Evolutionary conservation across 805 yeast genomes (phyloP).

Genomic region (Cyberlindnera xylosilytica): DNA sequence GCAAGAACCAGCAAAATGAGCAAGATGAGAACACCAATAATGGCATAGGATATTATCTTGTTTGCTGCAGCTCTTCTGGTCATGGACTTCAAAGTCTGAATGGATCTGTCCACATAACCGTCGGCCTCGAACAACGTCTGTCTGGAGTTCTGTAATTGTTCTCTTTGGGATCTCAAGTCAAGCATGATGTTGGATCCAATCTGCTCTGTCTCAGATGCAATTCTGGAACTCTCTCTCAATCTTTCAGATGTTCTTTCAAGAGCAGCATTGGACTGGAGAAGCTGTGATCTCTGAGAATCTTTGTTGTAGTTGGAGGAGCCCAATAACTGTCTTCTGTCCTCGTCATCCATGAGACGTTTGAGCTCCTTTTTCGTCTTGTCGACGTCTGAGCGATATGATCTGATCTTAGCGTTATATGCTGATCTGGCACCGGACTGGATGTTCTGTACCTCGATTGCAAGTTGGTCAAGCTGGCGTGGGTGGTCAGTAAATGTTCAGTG

Average conservation of each 20-base stretch:
- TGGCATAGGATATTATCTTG: conserved; percentile 84
- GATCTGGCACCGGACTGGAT: conserved; percentile 74
- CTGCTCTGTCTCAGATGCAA: conserved; percentile 88
- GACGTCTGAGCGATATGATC: conserved; percentile 64
- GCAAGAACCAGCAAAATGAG: conserved; percentile 80
- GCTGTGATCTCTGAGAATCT: conserved; percentile 74
- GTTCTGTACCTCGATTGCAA: conserved; percentile 82
- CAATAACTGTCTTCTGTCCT: conserved; percentile 70
- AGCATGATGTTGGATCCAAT: conserved; percentile 88
- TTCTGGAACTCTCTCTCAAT: conserved; percentile 79
- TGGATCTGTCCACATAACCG: conserved; percentile 83
- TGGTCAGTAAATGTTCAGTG: background rate
- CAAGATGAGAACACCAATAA: conserved; percentile 80
- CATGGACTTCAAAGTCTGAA: conserved; percentile 86
- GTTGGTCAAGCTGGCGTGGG: conserved; percentile 62
- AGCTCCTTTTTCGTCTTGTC: conserved; percentile 56
- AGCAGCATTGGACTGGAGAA: conserved; percentile 73
- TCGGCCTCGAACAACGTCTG: conserved; percentile 88
- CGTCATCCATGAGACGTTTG: conserved; percentile 59
- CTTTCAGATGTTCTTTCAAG: conserved; percentile 82
- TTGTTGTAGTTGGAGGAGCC: conserved; percentile 42
- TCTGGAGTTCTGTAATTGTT: conserved; percentile 83
- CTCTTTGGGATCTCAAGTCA: conserved; percentile 89
- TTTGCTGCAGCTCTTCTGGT: conserved; percentile 90
- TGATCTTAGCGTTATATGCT: conserved; percentile 66